Conservation (phyloP, 169 alveolate genomes). For the Cryptosporidium canis region DNA sequence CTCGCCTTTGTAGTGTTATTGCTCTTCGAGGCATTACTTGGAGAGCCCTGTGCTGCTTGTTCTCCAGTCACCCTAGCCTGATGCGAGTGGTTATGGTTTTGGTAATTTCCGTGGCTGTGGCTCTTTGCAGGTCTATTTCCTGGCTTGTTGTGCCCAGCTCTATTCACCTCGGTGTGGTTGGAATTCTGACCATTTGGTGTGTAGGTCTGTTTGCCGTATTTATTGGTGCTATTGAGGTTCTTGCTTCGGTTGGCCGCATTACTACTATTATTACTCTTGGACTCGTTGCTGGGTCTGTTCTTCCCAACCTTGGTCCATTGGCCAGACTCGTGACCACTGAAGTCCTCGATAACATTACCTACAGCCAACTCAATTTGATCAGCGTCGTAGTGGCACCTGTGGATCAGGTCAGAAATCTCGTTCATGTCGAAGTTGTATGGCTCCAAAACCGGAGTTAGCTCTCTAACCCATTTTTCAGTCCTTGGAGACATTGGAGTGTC, state of each 20-base stretch:
- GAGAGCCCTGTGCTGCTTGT: not conserved
- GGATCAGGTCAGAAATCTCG: conserved; percentile 66
- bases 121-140: not conserved
- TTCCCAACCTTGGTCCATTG: conserved; percentile 73
- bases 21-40: not conserved
- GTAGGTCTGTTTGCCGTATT: not conserved
- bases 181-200: not conserved
- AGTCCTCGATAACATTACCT: conserved; percentile 68
- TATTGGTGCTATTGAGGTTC: not conserved
- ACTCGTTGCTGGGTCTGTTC: not conserved
- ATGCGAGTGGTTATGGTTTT: not conserved
- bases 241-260: not conserved
- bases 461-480: conserved; percentile 68
- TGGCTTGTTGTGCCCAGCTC: not conserved
- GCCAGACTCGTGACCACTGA: conserved; percentile 72
- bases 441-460: conserved; percentile 53
- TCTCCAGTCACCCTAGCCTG: not conserved
- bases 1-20: not conserved
- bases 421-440: conserved; percentile 48
- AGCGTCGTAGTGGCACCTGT: conserved; percentile 60
- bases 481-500: conserved; percentile 68
- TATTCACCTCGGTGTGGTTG: not conserved
- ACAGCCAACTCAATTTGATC: conserved; percentile 68
- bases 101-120: too few relatives aligned
- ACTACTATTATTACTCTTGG: not conserved